Evolutionary conservation across 495 filamentous ascomycete genomes (phyloP), one percentile per base, ranked within the genome.

Genomic region (Elasticomyces elasticus): DNA sequence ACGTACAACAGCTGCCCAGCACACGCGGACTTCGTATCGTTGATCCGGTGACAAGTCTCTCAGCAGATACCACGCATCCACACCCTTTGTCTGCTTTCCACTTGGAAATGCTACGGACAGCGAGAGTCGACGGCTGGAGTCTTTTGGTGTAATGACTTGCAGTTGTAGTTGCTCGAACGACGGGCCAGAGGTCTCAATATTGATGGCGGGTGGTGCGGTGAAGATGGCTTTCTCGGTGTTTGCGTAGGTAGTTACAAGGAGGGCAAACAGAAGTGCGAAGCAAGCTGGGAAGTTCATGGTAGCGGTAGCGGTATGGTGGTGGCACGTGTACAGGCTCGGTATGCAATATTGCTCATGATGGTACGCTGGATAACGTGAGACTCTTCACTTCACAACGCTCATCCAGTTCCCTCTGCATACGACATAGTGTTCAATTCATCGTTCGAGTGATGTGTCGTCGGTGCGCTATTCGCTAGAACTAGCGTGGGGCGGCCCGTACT

Each of bases 171-270:
- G 72, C 44, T 82, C 76, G 23, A 91, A 67, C 37, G 72, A 73
- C 23, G 82, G 78, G 57, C 77, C 74, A 24, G 72, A 67, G 10
- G 74, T 66, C 9, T 82, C 76, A 27, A 86, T 62, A 28, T 69
- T 64, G 61, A 76, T 58, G 10, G 70, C 56, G 15, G 68, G 58
- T 20, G 92, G 92, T 22, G 75, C 89, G 38, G 84, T 67, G 72
- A 98, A 97, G 62, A 98, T 88, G 61, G 77, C 76, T 67, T 98
- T 98, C 67, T 98, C 92, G 56, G 85, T 83, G 66, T 98, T 96
- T 64, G 79, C 87, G 33, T 56, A 54, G 24, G 63, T 61, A 26
- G 59, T 51, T 54, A 68, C 63, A 53, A 71, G 61, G 37, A 70
- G 46, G 49, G 67, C 42, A 40, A 72, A 53, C 24, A 70, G 46